Evolutionary conservation across 352 stramenopile species (phyloP), one percentile per base, ranked within the genome.

Genomic region (Globisporangium canariense): DNA sequence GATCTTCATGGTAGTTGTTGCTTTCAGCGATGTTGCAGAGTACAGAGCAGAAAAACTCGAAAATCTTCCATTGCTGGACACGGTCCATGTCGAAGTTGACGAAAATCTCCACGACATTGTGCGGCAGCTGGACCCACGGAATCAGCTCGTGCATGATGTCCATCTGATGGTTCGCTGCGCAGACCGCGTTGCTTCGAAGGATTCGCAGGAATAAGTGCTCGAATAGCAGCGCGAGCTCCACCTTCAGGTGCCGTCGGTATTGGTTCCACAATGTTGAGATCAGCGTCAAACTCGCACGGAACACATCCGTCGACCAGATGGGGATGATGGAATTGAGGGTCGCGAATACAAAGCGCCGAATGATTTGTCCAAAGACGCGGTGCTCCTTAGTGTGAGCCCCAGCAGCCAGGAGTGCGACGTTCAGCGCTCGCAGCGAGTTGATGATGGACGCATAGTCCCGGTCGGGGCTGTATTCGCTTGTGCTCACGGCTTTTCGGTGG

Each of bases 81-180:
- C 84, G 71, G 60, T 96, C 86, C 73, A 96, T 74, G 69, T 96
- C 87, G 49, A 94, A 96, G 58, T 96, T 96, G 22, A 93, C 65
- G 52, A 96, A 96, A 7, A 96, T 89, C 62, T 96, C 87, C 34
- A 96, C 82, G 11, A 96, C 80, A 40, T 96, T 96, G 67, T 93
- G 85, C 2, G 87, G 83, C 1, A 96, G 75, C 58, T 96, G 86
- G 25, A 96, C 72, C 83, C 80, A 93, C 30, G 76, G 79, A 4
- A 66, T 87, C 52, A 96, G 69, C 46, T 93, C 87, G 28, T 92
- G 73, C 72, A 94, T 87, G 41, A 96, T 91, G 43, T 85, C 70
- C 45, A 89, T 67, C 64, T 93, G 85, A 57, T 86, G 79, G n/a
- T 71, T 78, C 43, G 69, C 58, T 4, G 86, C 77, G 22, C 75